Percentiles rank a stretch among this genome's conserved stretches.
phyloP scores from a whole-genome alignment of 2,329 filamentous ascomycete genomes.

The Colletotrichum sp. region DNA sequence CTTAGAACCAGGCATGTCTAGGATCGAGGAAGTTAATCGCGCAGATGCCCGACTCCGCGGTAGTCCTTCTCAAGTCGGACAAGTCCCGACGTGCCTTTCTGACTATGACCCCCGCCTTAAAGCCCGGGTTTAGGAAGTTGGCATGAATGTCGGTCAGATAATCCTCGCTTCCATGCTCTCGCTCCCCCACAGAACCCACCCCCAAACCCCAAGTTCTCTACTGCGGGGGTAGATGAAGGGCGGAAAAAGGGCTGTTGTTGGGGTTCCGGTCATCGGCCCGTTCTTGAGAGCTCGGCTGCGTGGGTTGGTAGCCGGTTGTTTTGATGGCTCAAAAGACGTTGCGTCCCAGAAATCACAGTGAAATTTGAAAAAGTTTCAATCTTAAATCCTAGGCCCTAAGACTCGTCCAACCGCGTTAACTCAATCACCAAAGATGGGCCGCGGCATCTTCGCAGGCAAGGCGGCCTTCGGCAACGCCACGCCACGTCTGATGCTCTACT shows the following conservation, averaged over 20 bases:
- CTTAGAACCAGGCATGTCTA: no score
- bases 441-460: background rate
- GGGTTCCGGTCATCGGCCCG: background rate
- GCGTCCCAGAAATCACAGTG: fast-evolving
- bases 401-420: background rate
- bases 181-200: background rate
- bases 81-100: background rate
- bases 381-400: background rate
- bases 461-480: background rate
- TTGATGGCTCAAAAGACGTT: background rate
- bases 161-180: background rate
- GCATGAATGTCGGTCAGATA: background rate
- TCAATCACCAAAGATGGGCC: background rate
- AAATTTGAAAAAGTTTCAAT: background rate
- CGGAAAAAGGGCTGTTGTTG: background rate
- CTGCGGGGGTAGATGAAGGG: background rate
- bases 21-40: no score
- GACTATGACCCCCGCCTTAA: no score
- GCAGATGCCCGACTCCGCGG: fast-evolving
- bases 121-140: background rate
- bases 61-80: fast-evolving
- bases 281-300: background rate
- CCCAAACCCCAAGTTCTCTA: background rate
- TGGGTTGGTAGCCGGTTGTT: fast-evolving
- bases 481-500: background rate